Evolutionary conservation across 768 basidiomycete species (phyloP), one percentile per base, ranked within the genome.

Genomic region (Paxillus rubicundulus): DNA sequence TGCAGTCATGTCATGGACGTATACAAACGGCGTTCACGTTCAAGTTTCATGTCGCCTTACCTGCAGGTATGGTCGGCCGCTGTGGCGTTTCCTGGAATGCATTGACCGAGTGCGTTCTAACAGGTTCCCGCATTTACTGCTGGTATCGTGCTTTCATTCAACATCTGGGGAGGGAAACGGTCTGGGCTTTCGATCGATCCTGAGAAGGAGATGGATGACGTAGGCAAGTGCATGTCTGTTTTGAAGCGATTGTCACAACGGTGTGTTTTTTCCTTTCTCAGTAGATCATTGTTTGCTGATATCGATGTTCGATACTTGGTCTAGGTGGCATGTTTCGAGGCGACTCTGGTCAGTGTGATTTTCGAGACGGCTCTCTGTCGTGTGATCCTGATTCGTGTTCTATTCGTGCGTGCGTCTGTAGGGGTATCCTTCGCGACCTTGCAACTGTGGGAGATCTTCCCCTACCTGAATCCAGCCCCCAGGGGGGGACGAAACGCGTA

Each of bases 371-470:
- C 39, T 9, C 16, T 32, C 3, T 24, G 24, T 36, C 33, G 5
- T n/a, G 37, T 20, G 27, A 24, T 13, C 8, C 20, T 52, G 34
- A 47, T 33, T 24, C n/a, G 17, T 13, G 17, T 17, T 34, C 17
- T 1, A 30, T 46, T 24, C 2, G 16, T 21, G 1, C 4, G 41
- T 46, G 17, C 18, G 33, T 13, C 33, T 10, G 9, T 54, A 87
- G 87, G 86, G 85, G 88, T 59, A 79, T 89, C 38, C 68, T 89
- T 17, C 87, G 81, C 55, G 86, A 89, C 56, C 72, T 89, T 1
- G 85, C 87, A 3, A 82, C 78, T 0, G 85, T 83, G 4, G 86
- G 87, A 2, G 85, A 88, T 18, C 73, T 89, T 0, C 87, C 86
- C 0, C 73, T 88, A 4, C 87, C 87, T 2, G 75, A 78, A 45